Evolutionary conservation across 495 filamentous ascomycete genomes (phyloP).

Genomic region (Evernia prunastri): DNA sequence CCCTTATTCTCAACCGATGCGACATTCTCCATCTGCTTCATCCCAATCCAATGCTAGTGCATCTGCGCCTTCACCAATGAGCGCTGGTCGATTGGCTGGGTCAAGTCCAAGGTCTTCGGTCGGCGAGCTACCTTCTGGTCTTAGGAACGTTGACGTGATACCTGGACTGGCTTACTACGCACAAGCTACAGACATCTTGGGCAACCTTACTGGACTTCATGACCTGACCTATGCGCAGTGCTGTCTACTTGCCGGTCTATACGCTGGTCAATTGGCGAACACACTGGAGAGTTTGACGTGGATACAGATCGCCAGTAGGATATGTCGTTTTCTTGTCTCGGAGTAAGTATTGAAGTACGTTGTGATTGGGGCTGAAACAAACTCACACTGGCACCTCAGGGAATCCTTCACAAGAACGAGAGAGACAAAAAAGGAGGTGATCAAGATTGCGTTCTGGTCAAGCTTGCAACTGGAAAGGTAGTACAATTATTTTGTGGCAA

Average conservation of each 20-base stretch:
- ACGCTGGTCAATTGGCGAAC: constrained; percentile 78
- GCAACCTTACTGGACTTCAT: constrained; percentile 68
- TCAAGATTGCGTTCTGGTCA: constrained; percentile 85
- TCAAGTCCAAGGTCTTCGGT: constrained; percentile 22
- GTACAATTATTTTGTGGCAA: constrained; percentile 14
- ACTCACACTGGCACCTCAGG: constrained; percentile 6
- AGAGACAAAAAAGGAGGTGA: constrained; percentile 44
- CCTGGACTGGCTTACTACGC: constrained; percentile 86
- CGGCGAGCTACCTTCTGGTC: constrained; percentile 19
- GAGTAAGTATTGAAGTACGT: constrained; percentile 46
- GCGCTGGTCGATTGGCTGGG: constrained; percentile 9
- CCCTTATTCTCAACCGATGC: constrained; percentile 15
- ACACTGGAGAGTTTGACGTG: constrained; percentile 86
- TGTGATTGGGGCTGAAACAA: background rate
- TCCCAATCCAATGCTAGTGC: constrained; percentile 25
- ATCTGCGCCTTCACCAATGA: constrained; percentile 28
- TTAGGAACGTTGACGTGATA: constrained; percentile 75
- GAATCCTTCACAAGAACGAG: constrained; percentile 19
- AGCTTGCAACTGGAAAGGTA: constrained; percentile 91
- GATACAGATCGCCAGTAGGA: constrained; percentile 72
- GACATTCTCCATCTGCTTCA: constrained; percentile 25
- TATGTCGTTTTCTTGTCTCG: constrained; percentile 69
- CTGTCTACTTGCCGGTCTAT: constrained; percentile 80
- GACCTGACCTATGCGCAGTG: constrained; percentile 77
- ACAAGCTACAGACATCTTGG: constrained; percentile 80